These are phyloP conservation scores for Curvularia sp. DNA, from an alignment of 2,329 filamentous ascomycete species.

Conservation along the genomic window DNA sequence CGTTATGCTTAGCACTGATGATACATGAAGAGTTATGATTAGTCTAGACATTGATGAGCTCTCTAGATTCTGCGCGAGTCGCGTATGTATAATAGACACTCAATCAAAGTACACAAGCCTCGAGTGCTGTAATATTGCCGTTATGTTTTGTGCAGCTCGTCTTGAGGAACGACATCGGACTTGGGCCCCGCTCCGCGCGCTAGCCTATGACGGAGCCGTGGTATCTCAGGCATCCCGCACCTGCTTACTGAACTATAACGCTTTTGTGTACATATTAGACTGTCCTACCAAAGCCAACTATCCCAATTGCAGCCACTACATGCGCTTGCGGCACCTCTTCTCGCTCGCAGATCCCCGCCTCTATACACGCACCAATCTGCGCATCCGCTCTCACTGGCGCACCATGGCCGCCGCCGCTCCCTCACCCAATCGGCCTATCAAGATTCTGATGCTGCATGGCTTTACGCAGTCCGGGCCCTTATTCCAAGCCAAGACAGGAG, in stretches of 20 bases:
- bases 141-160: neutral
- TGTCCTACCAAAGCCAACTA: neutral
- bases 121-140: neutral
- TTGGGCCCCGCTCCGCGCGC: slow-evolving; percentile 1
- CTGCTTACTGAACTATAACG: neutral
- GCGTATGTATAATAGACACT: slow-evolving; percentile 49
- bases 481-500: slow-evolving; percentile 88
- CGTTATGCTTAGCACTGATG: slow-evolving; percentile 7
- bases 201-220: slow-evolving; percentile 15
- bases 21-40: slow-evolving; percentile 29
- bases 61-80: slow-evolving; percentile 40
- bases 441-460: slow-evolving; percentile 65
- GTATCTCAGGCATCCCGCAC: slow-evolving; percentile 9
- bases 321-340: slow-evolving; percentile 13
- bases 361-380: slow-evolving; percentile 24
- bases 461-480: slow-evolving; percentile 88
- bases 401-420: slow-evolving; percentile 43
- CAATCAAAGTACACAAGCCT: slow-evolving; percentile 2
- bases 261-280: neutral
- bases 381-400: slow-evolving; percentile 29
- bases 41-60: slow-evolving; percentile 44
- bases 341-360: slow-evolving; percentile 14
- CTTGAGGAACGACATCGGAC: neutral
- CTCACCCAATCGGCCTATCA: slow-evolving; percentile 48
- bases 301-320: slow-evolving; percentile 4